These are phyloP conservation scores for Tricholoma saponaceum DNA, from an alignment of 768 basidiomycete species.

Conservation along the genomic window DNA sequence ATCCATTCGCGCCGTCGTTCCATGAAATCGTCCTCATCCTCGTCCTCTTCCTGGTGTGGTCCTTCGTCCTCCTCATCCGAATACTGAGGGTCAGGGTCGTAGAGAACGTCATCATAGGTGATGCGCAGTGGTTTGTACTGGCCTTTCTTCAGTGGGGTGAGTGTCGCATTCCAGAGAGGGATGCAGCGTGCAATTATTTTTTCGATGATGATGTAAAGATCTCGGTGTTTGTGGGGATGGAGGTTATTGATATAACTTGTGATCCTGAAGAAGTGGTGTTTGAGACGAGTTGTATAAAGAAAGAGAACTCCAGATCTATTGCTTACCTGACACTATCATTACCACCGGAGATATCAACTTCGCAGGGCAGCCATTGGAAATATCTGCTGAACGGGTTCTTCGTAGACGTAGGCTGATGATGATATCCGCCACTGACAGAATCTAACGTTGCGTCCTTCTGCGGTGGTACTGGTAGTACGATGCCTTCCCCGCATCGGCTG, in stretches of 20 bases:
- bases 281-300: neutral
- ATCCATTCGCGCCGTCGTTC: constrained; percentile 11
- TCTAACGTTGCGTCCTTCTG: too few relatives aligned
- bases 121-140: constrained; percentile 6
- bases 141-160: constrained; percentile 12
- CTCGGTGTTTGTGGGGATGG: constrained; percentile 20
- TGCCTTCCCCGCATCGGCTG: constrained; percentile 10
- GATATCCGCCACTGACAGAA: constrained; percentile 12
- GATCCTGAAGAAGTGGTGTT: constrained; percentile 14
- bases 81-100: constrained; percentile 7
- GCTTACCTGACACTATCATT: constrained; percentile 5
- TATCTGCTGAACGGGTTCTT: constrained; percentile 3
- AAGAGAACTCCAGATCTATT: neutral
- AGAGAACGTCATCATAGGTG: constrained; percentile 5
- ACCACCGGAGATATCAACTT: constrained; percentile 21
- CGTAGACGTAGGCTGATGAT: neutral
- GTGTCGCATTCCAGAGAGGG: constrained; percentile 25
- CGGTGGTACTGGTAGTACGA: constrained; percentile 3
- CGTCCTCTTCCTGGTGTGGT: constrained; percentile 13
- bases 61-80: constrained; percentile 7
- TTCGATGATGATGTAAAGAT: constrained; percentile 24
- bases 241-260: constrained; percentile 38
- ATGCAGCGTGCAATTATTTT: constrained; percentile 20
- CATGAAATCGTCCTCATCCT: constrained; percentile 16
- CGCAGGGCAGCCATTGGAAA: constrained; percentile 9